Conservation (phyloP, 169 alveolate species). For the Cryptosporidium ubiquitum region DNA sequence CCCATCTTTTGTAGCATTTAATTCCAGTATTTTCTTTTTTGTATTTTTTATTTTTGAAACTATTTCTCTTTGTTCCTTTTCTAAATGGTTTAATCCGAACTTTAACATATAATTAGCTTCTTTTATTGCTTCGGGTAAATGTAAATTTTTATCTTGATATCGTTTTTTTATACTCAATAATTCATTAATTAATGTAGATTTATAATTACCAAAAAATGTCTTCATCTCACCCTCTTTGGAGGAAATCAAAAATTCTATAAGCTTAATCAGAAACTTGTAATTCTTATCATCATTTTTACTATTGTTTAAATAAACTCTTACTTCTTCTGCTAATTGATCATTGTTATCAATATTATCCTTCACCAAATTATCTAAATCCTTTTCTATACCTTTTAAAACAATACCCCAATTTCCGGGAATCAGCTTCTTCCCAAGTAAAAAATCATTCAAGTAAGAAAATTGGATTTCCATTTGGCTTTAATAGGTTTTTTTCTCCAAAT, state of each 20-base stretch:
- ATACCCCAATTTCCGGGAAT: conserved; percentile 40
- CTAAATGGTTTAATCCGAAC: conserved; percentile 14
- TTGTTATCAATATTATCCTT: neutral
- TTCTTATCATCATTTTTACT: conserved; percentile 1
- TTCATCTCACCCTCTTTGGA: conserved; percentile 37
- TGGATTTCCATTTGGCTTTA: conserved; percentile 19
- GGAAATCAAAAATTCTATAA: conserved; percentile 8
- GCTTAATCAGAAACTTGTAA: neutral
- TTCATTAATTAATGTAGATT: conserved; percentile 16
- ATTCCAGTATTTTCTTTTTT: conserved; percentile 5
- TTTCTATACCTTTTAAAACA: conserved; percentile 5
- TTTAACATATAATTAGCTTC: conserved; percentile 37
- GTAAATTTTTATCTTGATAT: conserved; percentile 8
- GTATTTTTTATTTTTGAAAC: conserved; percentile 3
- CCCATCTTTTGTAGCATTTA: neutral
- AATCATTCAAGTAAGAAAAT: conserved; percentile 3
- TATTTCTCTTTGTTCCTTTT: conserved; percentile 16
- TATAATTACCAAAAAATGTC: conserved; percentile 26
- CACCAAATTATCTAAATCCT: neutral
- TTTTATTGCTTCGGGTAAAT: neutral
- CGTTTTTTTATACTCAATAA: neutral
- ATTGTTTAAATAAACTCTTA: neutral
- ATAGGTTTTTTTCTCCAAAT: neutral
- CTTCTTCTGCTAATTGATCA: conserved; percentile 11
- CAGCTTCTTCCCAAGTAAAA: neutral